A percentile compares a stretch with the other conserved stretches of the same genome.
Conservation (phyloP, 1,139 yeast genomes). For the Blastobotrys capitulatus region DNA sequence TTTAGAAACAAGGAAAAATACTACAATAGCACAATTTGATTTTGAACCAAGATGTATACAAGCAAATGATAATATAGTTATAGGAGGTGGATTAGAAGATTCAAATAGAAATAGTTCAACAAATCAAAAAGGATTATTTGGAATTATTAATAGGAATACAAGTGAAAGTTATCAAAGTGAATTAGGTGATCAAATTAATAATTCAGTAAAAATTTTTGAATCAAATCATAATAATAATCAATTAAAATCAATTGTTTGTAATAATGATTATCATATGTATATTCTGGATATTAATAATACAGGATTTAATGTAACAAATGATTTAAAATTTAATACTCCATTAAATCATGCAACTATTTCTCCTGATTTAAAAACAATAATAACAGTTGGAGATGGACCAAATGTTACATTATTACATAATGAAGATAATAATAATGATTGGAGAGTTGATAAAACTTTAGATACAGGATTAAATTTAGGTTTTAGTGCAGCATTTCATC, state of each 20-base stretch:
- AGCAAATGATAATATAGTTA: conserved; percentile 53
- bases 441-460: conserved; percentile 34
- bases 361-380: conserved; percentile 49
- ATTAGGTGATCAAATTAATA: conserved; percentile 78
- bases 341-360: conserved; percentile 58
- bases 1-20: conserved; percentile 34
- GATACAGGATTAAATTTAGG: conserved; percentile 70
- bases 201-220: conserved; percentile 58
- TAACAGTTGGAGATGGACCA: conserved; percentile 57
- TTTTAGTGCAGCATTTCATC: conserved; percentile 73
- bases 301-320: conserved; percentile 37
- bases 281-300: conserved; percentile 52
- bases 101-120: conserved; percentile 6
- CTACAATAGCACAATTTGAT: conserved; percentile 44
- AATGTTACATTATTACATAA: conserved; percentile 48
- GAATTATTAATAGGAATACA: conserved; percentile 48
- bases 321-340: conserved; percentile 45
- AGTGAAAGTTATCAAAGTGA: conserved; percentile 46
- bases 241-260: conserved; percentile 61
- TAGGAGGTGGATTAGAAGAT: conserved; percentile 64
- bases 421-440: conserved; percentile 25
- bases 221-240: conserved; percentile 3
- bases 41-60: conserved; percentile 68
- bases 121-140: conserved; percentile 48
- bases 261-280: conserved; percentile 72